Evolutionary conservation across 176 grass and related monocot species (phyloP).

Genomic region (Ensete glaucum): DNA sequence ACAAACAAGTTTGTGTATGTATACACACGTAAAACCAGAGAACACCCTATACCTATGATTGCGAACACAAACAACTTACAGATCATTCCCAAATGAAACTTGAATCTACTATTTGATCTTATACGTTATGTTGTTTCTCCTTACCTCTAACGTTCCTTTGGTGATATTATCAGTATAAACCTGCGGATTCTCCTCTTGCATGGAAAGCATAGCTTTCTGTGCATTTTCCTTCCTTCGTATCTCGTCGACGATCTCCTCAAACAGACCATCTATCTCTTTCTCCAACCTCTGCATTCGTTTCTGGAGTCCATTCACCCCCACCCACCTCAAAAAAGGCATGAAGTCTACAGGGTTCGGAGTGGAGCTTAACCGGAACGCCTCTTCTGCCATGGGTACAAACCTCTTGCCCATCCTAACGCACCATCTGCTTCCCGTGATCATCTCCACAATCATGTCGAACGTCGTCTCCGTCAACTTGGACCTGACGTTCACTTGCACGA

Average conservation of each 20-base stretch:
- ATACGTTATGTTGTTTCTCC: neutral
- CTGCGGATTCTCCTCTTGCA: neutral
- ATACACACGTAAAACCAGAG: too few species aligned
- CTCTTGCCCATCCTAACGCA: neutral
- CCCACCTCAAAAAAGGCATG: neutral
- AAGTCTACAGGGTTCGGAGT: neutral
- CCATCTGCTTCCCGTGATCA: neutral
- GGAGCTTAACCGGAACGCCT: neutral
- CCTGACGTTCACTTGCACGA: neutral
- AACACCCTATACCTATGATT: too few species aligned
- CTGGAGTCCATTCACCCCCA: neutral
- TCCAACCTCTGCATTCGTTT: neutral
- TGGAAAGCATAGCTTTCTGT: too few species aligned
- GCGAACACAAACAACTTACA: too few species aligned
- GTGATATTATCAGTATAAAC: neutral
- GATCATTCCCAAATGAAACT: neutral
- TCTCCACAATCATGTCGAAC: neutral
- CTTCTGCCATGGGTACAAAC: neutral
- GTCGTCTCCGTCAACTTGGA: neutral
- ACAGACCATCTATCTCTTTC: neutral
- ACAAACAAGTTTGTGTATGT: too few species aligned
- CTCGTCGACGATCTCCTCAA: constrained; percentile 1
- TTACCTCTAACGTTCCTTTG: neutral
- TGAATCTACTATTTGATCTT: neutral
- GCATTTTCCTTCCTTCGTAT: neutral